These are phyloP conservation scores for Periglandula ipomoeae DNA, from an alignment of 2,329 filamentous ascomycete species.

Conservation along the genomic window DNA sequence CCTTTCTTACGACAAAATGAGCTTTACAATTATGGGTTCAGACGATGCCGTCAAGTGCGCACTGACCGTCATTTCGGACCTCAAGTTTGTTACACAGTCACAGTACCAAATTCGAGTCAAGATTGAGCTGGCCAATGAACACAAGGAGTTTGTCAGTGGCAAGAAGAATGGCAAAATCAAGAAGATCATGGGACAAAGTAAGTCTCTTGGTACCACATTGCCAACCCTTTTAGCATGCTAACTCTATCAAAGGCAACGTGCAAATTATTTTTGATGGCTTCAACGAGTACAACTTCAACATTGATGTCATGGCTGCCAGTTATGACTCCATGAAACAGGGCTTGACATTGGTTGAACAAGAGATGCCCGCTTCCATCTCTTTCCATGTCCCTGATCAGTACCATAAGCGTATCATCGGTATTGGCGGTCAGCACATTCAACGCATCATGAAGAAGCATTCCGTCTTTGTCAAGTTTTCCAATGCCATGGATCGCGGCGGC, in stretches of 20 bases:
- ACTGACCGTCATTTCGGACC: slow-evolving; percentile 86
- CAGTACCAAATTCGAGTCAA: slow-evolving; percentile 95
- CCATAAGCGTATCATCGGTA: slow-evolving; percentile 98
- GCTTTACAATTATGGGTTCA: slow-evolving; percentile 88
- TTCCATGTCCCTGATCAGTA: slow-evolving; percentile 99
- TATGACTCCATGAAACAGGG: slow-evolving; percentile 95
- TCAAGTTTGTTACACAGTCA: slow-evolving; percentile 77
- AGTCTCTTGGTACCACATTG: slow-evolving; percentile 2
- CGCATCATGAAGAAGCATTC: slow-evolving; percentile 99
- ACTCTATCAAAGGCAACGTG: slow-evolving; percentile 60
- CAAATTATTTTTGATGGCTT: slow-evolving; percentile 99
- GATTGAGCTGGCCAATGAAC: slow-evolving; percentile 97
- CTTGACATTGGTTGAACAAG: slow-evolving; percentile 86
- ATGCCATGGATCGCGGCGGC: slow-evolving; percentile 88
- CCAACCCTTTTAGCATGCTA: background rate
- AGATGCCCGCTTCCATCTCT: slow-evolving; percentile 98
- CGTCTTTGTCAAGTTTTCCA: slow-evolving; percentile 98
- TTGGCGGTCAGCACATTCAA: slow-evolving; percentile 96
- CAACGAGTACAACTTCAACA: slow-evolving; percentile 99
- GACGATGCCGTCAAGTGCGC: slow-evolving; percentile 94
- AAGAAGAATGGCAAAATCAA: slow-evolving; percentile 99
- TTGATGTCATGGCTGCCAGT: slow-evolving; percentile 85
- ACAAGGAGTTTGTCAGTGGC: slow-evolving; percentile 98
- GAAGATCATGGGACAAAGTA: slow-evolving; percentile 98
- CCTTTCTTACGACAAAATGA: slow-evolving; percentile 86